A percentile compares a stretch with the other conserved stretches of the same genome.
Evolutionary conservation across 805 yeast genomes (phyloP).

Genomic region (Cyberlindnera americana): DNA sequence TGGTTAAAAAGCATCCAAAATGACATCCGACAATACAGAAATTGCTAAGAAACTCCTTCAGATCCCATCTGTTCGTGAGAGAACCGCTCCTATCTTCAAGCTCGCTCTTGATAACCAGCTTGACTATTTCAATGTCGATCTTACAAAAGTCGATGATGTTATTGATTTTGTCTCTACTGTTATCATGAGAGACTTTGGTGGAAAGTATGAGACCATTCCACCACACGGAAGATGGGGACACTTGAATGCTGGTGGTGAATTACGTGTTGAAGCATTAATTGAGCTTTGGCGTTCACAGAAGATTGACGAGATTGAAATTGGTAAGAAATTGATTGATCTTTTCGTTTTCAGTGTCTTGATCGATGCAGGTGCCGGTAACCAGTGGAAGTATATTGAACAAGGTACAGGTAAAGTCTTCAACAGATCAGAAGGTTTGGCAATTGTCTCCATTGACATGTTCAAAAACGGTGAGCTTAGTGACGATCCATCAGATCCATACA

Average conservation of each 20-base stretch:
- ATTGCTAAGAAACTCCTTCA: conserved; percentile 37
- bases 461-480: conserved; percentile 43
- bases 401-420: conserved; percentile 30
- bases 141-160: conserved; percentile 37
- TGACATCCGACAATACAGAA: conserved; percentile 3
- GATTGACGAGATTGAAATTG: conserved; percentile 40
- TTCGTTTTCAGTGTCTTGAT: conserved; percentile 57
- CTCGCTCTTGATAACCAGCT: conserved; percentile 36
- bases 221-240: conserved; percentile 71
- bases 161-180: conserved; percentile 42
- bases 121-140: conserved; percentile 44
- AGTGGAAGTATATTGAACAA: conserved; percentile 47
- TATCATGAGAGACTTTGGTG: conserved; percentile 43
- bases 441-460: conserved; percentile 56
- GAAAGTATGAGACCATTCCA: conserved; percentile 45
- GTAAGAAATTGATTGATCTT: conserved; percentile 52
- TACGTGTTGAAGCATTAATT: conserved; percentile 43
- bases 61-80: conserved; percentile 55
- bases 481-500: conserved; percentile 32
- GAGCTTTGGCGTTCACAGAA: conserved; percentile 33
- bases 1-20: too few relatives aligned
- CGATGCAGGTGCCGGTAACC: conserved; percentile 68
- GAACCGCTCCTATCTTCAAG: conserved; percentile 40
- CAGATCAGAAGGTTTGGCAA: conserved; percentile 64
- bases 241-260: conserved; percentile 47